phyloP scores from a whole-genome alignment of 805 yeast species.

The Wickerhamiella cacticola region DNA sequence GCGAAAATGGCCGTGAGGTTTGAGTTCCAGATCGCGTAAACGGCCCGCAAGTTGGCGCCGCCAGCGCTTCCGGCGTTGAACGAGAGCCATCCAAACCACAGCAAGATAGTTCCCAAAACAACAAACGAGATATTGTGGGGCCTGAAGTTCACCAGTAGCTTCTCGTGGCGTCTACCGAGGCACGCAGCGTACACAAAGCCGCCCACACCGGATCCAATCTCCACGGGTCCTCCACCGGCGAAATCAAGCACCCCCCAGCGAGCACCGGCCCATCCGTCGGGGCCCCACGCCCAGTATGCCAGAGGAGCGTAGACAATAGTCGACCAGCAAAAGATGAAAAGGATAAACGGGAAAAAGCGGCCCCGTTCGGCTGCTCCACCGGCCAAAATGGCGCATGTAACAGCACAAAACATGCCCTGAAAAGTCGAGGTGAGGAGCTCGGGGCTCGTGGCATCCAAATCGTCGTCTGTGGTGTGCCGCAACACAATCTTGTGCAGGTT shows the following conservation, averaged over 20 bases:
- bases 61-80: conserved; percentile 87
- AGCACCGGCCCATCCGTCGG: conserved; percentile 79
- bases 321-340: conserved; percentile 77
- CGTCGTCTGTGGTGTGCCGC: conserved; percentile 48
- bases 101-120: conserved; percentile 71
- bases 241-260: conserved; percentile 88
- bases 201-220: conserved; percentile 79
- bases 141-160: conserved; percentile 69
- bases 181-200: conserved; percentile 52
- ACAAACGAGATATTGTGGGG: conserved; percentile 92
- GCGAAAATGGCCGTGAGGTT: conserved; percentile 83
- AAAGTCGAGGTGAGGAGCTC: conserved; percentile 74
- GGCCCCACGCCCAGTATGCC: conserved; percentile 92
- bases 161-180: conserved; percentile 61
- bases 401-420: conserved; percentile 84
- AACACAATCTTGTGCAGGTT: conserved; percentile 74
- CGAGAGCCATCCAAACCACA: conserved; percentile 95
- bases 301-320: conserved; percentile 88
- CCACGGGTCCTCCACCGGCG: conserved; percentile 98
- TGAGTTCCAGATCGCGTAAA: conserved; percentile 85
- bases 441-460: conserved; percentile 44
- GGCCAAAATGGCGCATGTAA: conserved; percentile 81
- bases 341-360: conserved; percentile 68
- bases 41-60: conserved; percentile 70
- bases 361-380: conserved; percentile 95